Conservation (phyloP, 2,329 filamentous ascomycete species). For the Microsporum canis region DNA sequence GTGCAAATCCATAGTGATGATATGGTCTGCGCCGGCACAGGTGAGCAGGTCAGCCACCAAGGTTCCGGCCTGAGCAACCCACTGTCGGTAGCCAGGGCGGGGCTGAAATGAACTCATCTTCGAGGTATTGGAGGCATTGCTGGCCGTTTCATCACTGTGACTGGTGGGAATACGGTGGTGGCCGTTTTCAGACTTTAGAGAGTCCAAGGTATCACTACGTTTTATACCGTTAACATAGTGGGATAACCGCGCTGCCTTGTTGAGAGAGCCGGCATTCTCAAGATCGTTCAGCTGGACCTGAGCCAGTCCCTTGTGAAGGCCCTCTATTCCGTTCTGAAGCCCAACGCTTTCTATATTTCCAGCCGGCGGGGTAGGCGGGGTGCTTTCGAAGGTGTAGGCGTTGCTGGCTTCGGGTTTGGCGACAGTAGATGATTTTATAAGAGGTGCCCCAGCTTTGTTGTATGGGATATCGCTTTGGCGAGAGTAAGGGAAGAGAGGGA, state of each 20-base stretch:
- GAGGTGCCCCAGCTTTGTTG: slow-evolving; percentile 84
- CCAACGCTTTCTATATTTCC: slow-evolving; percentile 56
- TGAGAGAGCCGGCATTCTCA: slow-evolving; percentile 21
- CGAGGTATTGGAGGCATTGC: slow-evolving; percentile 40
- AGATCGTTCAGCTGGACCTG: slow-evolving; percentile 52
- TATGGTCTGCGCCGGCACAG: slow-evolving; percentile 89
- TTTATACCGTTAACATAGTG: slow-evolving; percentile 31
- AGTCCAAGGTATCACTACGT: slow-evolving; percentile 30
- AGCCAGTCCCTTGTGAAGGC: slow-evolving; percentile 60
- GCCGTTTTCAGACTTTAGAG: slow-evolving; percentile 25
- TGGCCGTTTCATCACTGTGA: slow-evolving; percentile 50
- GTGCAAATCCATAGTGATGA: slow-evolving; percentile 95
- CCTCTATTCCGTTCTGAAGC: slow-evolving; percentile 56
- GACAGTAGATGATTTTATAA: slow-evolving; percentile 53
- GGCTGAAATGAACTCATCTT: slow-evolving; percentile 57
- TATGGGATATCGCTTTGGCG: slow-evolving; percentile 93
- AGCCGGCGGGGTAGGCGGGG: slow-evolving; percentile 72
- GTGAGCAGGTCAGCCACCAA: slow-evolving; percentile 88
- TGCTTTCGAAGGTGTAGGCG: slow-evolving; percentile 76
- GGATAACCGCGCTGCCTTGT: slow-evolving; percentile 29
- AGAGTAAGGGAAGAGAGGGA: slow-evolving; percentile 93
- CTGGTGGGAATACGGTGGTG: slow-evolving; percentile 22
- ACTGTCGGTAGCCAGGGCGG: slow-evolving; percentile 92
- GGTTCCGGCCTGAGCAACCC: slow-evolving; percentile 95
- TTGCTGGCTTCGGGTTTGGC: slow-evolving; percentile 41